These are phyloP conservation scores for Polyporus tsugae DNA, from an alignment of 1,284 basidiomycete species.

Conservation along the genomic window DNA sequence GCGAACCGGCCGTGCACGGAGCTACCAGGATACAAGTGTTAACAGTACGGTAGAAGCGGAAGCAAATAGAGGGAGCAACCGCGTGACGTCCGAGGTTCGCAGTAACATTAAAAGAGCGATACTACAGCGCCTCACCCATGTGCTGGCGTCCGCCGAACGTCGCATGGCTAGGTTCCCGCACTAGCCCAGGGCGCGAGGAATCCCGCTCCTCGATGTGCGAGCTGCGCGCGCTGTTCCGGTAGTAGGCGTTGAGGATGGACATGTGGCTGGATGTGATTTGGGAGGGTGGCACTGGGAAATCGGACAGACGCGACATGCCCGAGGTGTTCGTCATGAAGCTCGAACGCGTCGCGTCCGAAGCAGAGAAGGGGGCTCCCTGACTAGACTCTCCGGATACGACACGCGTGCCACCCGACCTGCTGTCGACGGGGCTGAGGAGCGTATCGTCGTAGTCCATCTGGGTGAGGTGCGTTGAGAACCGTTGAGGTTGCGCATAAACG, in stretches of 20 bases:
- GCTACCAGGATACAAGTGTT: background rate
- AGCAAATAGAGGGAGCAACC: background rate
- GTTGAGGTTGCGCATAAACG: constrained; percentile 48
- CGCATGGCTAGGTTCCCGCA: constrained; percentile 38
- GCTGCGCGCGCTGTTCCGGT: constrained; percentile 28
- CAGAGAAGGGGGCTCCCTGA: constrained; percentile 48
- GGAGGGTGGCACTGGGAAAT: constrained; percentile 71
- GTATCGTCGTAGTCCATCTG: constrained; percentile 35
- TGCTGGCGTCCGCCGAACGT: constrained; percentile 37
- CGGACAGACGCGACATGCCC: constrained; percentile 68
- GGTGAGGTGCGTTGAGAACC: constrained; percentile 49
- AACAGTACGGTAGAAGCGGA: background rate
- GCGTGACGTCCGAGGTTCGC: background rate
- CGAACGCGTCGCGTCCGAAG: constrained; percentile 55
- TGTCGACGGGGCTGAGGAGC: constrained; percentile 22
- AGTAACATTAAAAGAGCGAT: background rate
- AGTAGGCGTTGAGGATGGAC: constrained; percentile 37
- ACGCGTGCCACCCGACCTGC: constrained; percentile 18
- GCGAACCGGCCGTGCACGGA: background rate
- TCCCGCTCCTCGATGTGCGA: constrained; percentile 24
- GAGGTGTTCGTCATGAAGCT: constrained; percentile 74
- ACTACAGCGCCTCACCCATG: constrained; percentile 40
- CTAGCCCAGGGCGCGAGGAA: constrained; percentile 28
- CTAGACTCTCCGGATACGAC: constrained; percentile 42
- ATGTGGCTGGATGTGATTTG: constrained; percentile 34